Evolutionary conservation across 768 basidiomycete species (phyloP).

Genomic region (Tylopilus sp.): DNA sequence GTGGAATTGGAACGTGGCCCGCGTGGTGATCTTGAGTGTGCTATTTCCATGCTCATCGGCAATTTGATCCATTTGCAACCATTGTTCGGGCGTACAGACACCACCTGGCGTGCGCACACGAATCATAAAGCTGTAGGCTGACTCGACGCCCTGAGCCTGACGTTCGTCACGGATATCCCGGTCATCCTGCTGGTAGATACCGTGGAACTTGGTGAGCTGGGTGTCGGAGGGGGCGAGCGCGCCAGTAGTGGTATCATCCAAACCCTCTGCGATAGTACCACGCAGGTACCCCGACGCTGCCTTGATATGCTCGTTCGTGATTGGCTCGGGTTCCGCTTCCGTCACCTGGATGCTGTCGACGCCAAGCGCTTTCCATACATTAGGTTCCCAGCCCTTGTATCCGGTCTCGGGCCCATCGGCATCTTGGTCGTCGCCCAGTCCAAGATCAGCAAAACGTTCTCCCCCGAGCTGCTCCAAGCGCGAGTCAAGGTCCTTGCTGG

Average conservation of each 20-base stretch:
- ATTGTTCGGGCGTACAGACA: conserved; percentile 88
- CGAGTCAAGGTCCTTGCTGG: conserved; percentile 84
- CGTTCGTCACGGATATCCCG: conserved; percentile 98
- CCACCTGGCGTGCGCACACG: conserved; percentile 95
- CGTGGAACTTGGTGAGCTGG: conserved; percentile 97
- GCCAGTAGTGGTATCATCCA: conserved; percentile 81
- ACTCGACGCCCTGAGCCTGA: conserved; percentile 87
- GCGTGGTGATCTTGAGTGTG: conserved; percentile 96
- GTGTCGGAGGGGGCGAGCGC: conserved; percentile 89
- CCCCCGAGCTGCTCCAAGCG: conserved; percentile 79
- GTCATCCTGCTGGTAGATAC: conserved; percentile 96
- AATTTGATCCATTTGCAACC: conserved; percentile 95
- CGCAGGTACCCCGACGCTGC: conserved; percentile 91
- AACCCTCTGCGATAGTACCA: conserved; percentile 91
- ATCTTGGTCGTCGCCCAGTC: conserved; percentile 96
- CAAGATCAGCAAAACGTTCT: conserved; percentile 67
- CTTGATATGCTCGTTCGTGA: conserved; percentile 99
- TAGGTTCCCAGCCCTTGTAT: conserved; percentile 94
- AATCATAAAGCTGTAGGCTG: conserved; percentile 98
- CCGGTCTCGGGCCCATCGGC: conserved; percentile 95
- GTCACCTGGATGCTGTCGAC: conserved; percentile 85
- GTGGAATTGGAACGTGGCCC: conserved; percentile 99
- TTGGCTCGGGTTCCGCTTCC: conserved; percentile 93
- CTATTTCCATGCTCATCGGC: conserved; percentile 92
- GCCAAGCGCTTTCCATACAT: conserved; percentile 90